Evolutionary conservation across 768 basidiomycete species (phyloP), one percentile per base, ranked within the genome.

Genomic region (Xerocomellus intermedius): DNA sequence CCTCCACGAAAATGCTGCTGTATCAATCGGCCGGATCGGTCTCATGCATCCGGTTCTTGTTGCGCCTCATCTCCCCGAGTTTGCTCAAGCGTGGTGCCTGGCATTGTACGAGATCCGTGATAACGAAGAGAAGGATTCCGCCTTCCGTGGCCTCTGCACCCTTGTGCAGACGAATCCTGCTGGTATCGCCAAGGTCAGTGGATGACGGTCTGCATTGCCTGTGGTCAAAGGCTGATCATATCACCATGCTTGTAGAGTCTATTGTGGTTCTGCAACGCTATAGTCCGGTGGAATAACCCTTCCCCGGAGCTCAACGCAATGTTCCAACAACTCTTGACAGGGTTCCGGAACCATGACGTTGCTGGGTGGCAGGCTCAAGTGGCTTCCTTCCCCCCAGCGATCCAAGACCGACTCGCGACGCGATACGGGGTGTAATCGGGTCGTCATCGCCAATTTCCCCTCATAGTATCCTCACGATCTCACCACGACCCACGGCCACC

Each of bases 51-150:
- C 97, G 0, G 71, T 75, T 19, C 72, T 91, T 21, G 93, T 98
- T 45, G 94, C 96, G 12, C 94, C 94, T 22, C 86, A 94, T 66
- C 75, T 98, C 28, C 81, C 85, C 0, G 87, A 89, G 61, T 98
- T 98, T 72, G 94, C 94, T 5, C 90, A 92, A 70, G 86, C 90
- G 14, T 99, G 97, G 97, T 97, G 96, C 72, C 91, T 92, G 64
- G 94, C 96, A 8, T 75, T 99, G 50, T 94, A 94, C 69, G 97
- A 98, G 73, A 99, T 99, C 70, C 87, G 97, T 59, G 97, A 99
- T 66, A 99, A 98, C 65, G 96, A 98, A 64, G 97, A 99, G 78
- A 99, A 98, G 75, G 97, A 98, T 66, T 98, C 94, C 21, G 97
- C 97, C 7, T 99, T 98, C 84, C 82, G 95, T 53, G 97, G 97